phyloP scores from a whole-genome alignment of 345 rosid genomes.

The Cardamine chenopodiifolia region DNA sequence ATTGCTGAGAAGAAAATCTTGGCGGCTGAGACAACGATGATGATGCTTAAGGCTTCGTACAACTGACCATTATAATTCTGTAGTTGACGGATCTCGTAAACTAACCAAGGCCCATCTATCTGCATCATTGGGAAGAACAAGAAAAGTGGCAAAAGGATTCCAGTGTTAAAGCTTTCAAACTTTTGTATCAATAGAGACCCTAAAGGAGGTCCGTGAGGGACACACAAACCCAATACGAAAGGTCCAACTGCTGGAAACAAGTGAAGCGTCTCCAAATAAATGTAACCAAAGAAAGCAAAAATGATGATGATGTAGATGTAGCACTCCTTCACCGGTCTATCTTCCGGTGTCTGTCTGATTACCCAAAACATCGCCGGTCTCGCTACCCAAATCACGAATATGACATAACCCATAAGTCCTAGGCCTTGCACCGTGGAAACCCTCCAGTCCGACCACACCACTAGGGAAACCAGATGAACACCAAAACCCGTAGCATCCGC shows the following conservation, averaged over 20 bases:
- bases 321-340: constrained; percentile 31
- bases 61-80: constrained; percentile 12
- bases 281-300: constrained; percentile 27
- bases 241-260: constrained; percentile 44
- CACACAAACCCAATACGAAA: constrained; percentile 44
- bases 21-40: constrained; percentile 18
- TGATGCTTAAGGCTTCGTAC: constrained; percentile 22
- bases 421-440: neutral
- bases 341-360: constrained; percentile 40
- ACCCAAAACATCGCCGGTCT: constrained; percentile 41
- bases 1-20: constrained; percentile 34
- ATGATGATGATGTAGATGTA: constrained; percentile 36
- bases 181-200: constrained; percentile 46
- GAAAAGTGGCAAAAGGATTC: constrained; percentile 40
- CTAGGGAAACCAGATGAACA: constrained; percentile 25
- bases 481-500: constrained; percentile 36
- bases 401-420: constrained; percentile 11
- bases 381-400: constrained; percentile 5
- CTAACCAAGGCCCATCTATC: constrained; percentile 28
- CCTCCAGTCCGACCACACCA: constrained; percentile 39
- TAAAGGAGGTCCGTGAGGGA: constrained; percentile 55
- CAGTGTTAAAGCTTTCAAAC: constrained; percentile 45
- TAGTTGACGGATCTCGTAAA: neutral
- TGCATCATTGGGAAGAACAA: constrained; percentile 33
- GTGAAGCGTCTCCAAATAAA: constrained; percentile 10